These are phyloP conservation scores for Bassia scoparia DNA, from an alignment of 148 eudicot species.

Conservation along the genomic window DNA sequence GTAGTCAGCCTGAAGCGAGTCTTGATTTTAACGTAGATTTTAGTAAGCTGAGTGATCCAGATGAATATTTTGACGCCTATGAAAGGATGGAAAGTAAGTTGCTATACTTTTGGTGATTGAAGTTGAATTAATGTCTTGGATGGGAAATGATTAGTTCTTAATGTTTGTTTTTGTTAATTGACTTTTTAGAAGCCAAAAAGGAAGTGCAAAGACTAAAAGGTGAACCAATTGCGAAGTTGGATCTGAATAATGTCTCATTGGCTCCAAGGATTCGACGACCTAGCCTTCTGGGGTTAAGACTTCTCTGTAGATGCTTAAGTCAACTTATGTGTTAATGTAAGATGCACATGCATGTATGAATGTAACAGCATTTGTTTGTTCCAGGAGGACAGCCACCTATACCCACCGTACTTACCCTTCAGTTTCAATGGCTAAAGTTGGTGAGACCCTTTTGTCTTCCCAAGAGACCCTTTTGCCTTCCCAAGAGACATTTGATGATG, in stretches of 20 bases:
- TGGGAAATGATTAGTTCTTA: neutral
- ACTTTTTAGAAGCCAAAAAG: slow-evolving; percentile 45
- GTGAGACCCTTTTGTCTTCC: slow-evolving; percentile 33
- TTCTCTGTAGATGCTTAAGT: slow-evolving; percentile 11
- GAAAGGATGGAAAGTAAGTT: slow-evolving; percentile 56
- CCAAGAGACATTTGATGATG: slow-evolving; percentile 37
- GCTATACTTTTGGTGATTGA: neutral
- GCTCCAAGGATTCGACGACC: slow-evolving; percentile 45
- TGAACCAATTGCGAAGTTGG: slow-evolving; percentile 26
- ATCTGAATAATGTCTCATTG: slow-evolving; percentile 26
- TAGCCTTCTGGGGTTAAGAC: slow-evolving; percentile 51
- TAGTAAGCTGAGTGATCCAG: slow-evolving; percentile 43
- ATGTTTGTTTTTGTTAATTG: slow-evolving; percentile 21
- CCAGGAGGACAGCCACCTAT: slow-evolving; percentile 53
- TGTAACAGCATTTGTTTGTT: slow-evolving; percentile 4
- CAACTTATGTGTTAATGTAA: neutral
- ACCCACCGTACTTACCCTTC: slow-evolving; percentile 42
- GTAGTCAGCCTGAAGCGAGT: slow-evolving; percentile 42
- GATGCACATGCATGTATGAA: neutral
- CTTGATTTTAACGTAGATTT: slow-evolving; percentile 33
- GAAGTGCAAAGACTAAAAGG: slow-evolving; percentile 52
- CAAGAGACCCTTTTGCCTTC: slow-evolving; percentile 44
- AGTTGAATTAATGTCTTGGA: neutral
- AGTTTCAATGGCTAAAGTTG: slow-evolving; percentile 28
- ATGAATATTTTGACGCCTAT: slow-evolving; percentile 43